Base-by-base conservation (phyloP, 768 basidiomycete species). In the Lepiota brunneoincarnata region DNA sequence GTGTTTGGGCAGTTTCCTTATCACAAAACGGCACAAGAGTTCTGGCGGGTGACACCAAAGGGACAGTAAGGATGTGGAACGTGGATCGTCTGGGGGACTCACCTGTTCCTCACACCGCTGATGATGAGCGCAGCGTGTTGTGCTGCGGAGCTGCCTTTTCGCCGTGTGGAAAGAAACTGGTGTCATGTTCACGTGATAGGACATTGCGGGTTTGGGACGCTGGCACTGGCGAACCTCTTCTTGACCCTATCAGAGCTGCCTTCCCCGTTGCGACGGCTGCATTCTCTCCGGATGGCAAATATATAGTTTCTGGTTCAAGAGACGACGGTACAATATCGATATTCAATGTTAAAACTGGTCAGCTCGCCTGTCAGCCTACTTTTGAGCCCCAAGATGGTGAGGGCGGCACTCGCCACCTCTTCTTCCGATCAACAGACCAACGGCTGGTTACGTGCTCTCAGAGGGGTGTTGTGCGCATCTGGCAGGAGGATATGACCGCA, bases 131-230 rank as follows among this genome's bases (percentile, higher is more conserved):
- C 36, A 23, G 35, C 12, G 62, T 67, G 15, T 56, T 11, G 3
- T 58, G 59, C 15, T n/a, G n/a, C n/a, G n/a, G n/a, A n/a, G 60
- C 66, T 28, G 57, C 59, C 15, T 68, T 62, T 49, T 66, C 63
- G 1, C 57, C 59, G 2, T 59, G 64, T 38, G 63, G 59, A 4
- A 35, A 35, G 21, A 63, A 62, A 17, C 54, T 73, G 26, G 72
- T 64, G 3, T 75, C 75, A 18, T 67, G 69, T 15, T 76, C 64
- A 4, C 17, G 49, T 18, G 66, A 69, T 42, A 49, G 53, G n/a
- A 64, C 59, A 4, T 31, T 66, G 12, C 23, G 58, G 6, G 18
- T 66, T 11, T 62, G 59, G 60, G 54, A 60, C 55, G 47, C 53
- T 9, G 24, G 12, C 5, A 63, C 47, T 6, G 62, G 66, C 2